Conservation (phyloP, 345 rosid species). For the Theobroma cacao region DNA sequence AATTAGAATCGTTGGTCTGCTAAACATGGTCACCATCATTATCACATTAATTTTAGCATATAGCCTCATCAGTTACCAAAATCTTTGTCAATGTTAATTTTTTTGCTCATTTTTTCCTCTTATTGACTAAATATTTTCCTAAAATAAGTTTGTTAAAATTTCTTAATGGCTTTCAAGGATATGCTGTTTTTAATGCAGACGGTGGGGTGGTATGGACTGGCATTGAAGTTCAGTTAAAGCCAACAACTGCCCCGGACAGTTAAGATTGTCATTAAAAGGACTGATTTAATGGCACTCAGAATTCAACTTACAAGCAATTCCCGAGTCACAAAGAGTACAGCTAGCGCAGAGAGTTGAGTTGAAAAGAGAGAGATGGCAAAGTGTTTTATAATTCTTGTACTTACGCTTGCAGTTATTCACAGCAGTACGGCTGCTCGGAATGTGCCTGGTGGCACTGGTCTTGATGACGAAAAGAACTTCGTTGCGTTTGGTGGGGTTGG, state of each 20-base stretch:
- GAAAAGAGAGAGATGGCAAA: constrained; percentile 16
- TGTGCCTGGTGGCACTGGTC: constrained; percentile 39
- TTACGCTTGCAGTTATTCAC: constrained; percentile 17
- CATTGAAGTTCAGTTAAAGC: constrained; percentile 21
- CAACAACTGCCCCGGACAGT: constrained; percentile 11
- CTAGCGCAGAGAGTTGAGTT: not conserved
- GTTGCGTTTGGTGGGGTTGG: constrained; percentile 50
- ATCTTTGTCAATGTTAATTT: too few relatives aligned
- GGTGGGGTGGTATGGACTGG: constrained; percentile 6
- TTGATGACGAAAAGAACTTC: constrained; percentile 59
- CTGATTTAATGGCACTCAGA: not conserved
- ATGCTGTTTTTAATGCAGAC: not conserved
- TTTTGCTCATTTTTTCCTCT: too few relatives aligned
- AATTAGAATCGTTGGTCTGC: too few relatives aligned
- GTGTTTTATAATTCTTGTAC: constrained; percentile 7
- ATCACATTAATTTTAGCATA: too few relatives aligned
- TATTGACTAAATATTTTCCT: not conserved
- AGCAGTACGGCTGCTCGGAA: constrained; percentile 41
- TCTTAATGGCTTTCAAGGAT: not conserved
- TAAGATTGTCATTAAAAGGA: constrained; percentile 19
- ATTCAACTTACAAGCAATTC: not conserved
- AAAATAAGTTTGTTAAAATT: too few relatives aligned
- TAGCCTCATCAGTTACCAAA: too few relatives aligned
- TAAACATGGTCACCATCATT: too few relatives aligned
- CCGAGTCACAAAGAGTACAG: too few relatives aligned